Conservation (phyloP, 768 basidiomycete species). For the Peribolospora kevripleyi region DNA sequence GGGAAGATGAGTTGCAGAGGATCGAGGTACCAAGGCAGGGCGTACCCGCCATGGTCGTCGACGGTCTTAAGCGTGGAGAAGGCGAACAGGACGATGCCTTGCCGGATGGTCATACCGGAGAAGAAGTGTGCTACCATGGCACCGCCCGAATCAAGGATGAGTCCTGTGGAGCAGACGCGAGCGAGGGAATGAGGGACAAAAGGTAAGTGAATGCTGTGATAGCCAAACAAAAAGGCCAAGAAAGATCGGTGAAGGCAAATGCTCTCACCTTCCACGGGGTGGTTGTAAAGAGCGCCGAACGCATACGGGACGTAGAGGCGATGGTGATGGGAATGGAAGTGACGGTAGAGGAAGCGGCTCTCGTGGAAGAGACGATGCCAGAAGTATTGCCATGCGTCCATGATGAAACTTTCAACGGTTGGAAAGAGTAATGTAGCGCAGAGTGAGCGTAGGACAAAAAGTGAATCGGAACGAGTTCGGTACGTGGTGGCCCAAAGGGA, state of each 20-base stretch:
- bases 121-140: slow-evolving; percentile 48
- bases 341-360: slow-evolving; percentile 70
- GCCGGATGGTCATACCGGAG: slow-evolving; percentile 47
- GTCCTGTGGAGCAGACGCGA: neutral
- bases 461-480: neutral
- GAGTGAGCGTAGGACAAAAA: neutral
- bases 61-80: slow-evolving; percentile 50
- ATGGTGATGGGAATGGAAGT: slow-evolving; percentile 84
- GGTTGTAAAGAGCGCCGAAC: slow-evolving; percentile 90
- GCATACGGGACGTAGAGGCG: slow-evolving; percentile 90
- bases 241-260: slow-evolving; percentile 20
- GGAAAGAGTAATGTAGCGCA: neutral
- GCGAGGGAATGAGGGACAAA: too few species aligned
- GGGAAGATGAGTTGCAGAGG: slow-evolving; percentile 59
- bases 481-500: too few species aligned
- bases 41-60: slow-evolving; percentile 17
- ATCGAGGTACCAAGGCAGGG: slow-evolving; percentile 46
- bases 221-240: slow-evolving; percentile 16
- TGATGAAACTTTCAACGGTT: slow-evolving; percentile 42
- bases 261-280: slow-evolving; percentile 55
- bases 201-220: too few species aligned
- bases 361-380: slow-evolving; percentile 75
- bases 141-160: slow-evolving; percentile 48
- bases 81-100: slow-evolving; percentile 58
- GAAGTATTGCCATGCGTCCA: slow-evolving; percentile 98